Evolutionary conservation across 2,329 filamentous ascomycete species (phyloP).

Genomic region (Fusarium sp.): DNA sequence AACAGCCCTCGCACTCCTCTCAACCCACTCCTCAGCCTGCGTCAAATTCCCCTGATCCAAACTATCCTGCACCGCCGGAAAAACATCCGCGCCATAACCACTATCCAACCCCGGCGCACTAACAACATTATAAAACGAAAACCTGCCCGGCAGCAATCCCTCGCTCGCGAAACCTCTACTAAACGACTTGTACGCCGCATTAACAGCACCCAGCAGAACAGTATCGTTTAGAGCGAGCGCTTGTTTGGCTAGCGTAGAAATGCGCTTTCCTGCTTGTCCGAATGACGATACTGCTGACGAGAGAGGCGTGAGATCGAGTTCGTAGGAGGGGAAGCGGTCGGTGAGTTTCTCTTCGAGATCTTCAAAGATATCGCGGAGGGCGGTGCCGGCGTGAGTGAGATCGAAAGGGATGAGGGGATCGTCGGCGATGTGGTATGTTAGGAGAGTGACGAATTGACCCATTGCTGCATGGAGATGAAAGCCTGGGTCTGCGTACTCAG

Average conservation of each 20-base stretch:
- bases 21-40: slow-evolving; percentile 34
- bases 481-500: slow-evolving; percentile 58
- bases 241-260: slow-evolving; percentile 1
- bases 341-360: slow-evolving; percentile 21
- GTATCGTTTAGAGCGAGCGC: slow-evolving; percentile 8
- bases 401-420: slow-evolving; percentile 25
- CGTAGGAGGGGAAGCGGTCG: slow-evolving; percentile 2
- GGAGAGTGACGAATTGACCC: slow-evolving; percentile 47
- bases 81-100: slow-evolving; percentile 32
- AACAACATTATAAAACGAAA: slow-evolving; percentile 27
- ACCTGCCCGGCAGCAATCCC: slow-evolving; percentile 18
- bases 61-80: slow-evolving; percentile 33
- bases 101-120: slow-evolving; percentile 25
- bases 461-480: slow-evolving; percentile 60
- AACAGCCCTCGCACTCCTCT: slow-evolving; percentile 27
- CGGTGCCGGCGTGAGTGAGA: slow-evolving; percentile 5
- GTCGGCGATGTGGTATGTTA: slow-evolving; percentile 30
- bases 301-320: not conserved
- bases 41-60: slow-evolving; percentile 24
- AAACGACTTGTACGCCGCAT: slow-evolving; percentile 12
- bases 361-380: slow-evolving; percentile 20
- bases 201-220: not conserved
- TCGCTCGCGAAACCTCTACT: slow-evolving; percentile 24
- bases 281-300: slow-evolving; percentile 6
- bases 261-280: slow-evolving; percentile 3